These are phyloP conservation scores for Cercospora brassicicola DNA, from an alignment of 2,329 filamentous ascomycete species.

Conservation along the genomic window DNA sequence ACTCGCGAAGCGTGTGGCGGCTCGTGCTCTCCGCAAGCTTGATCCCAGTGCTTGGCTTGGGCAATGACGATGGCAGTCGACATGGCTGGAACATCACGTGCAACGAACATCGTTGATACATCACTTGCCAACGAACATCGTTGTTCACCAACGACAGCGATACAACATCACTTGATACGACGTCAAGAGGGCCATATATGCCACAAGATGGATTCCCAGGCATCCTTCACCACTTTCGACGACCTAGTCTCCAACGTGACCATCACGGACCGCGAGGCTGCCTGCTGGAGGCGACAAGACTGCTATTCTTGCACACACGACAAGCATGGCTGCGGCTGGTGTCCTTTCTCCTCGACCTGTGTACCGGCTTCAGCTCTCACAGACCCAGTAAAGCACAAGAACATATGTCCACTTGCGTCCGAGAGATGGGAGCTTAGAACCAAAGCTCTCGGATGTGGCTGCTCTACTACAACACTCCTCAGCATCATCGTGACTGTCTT, in stretches of 20 bases:
- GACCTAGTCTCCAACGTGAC: not conserved
- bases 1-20: conserved; percentile 7
- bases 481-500: conserved; percentile 47
- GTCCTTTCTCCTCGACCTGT: conserved; percentile 46
- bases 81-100: conserved; percentile 2
- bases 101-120: not conserved
- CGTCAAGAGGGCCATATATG: not conserved
- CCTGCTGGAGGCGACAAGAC: conserved; percentile 39
- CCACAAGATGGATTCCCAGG: not conserved
- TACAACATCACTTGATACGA: not conserved
- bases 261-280: conserved; percentile 19
- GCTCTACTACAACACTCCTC: conserved; percentile 50
- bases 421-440: conserved; percentile 51
- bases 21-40: not conserved
- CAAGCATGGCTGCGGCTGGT: conserved; percentile 46
- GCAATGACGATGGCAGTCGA: conserved; percentile 1
- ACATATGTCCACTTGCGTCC: conserved; percentile 40
- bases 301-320: conserved; percentile 36
- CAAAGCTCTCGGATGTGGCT: conserved; percentile 47
- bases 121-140: not conserved
- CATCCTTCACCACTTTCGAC: not conserved
- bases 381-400: conserved; percentile 41
- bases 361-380: conserved; percentile 46
- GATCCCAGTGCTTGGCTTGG: conserved; percentile 1
- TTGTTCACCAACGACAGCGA: not conserved